Evolutionary conservation across 2,329 filamentous ascomycete genomes (phyloP), one percentile per base, ranked within the genome.

Genomic region (Fusarium tricinctum): DNA sequence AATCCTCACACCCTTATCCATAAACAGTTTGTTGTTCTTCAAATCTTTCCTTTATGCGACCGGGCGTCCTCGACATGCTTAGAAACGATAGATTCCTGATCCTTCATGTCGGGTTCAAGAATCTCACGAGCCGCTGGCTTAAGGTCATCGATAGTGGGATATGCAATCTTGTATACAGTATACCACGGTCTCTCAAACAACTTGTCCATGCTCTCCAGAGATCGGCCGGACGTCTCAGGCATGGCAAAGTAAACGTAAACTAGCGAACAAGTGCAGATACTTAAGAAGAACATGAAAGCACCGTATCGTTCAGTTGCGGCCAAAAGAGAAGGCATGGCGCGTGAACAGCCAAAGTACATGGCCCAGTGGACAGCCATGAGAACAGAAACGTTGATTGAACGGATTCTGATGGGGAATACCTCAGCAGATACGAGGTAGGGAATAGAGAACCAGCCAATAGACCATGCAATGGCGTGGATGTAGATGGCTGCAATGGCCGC

Each of bases 401-500:
- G 78, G 15, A 83, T 80, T 2, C 78, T 74, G 0, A 82, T 73
- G 1, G 81, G 81, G 32, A 83, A 82, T 1, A 83, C 78, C 67
- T 84, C 81, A 1, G 81, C 79, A 4, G 78, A 80, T n/a, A 83
- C 76, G 4, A 83, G 71, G 51, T 84, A 83, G 6, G 81, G 81
- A 15, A 83, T 80, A 0, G 76, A 78, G 62, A 83, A 83, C 80
- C 80, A 84, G 1, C 82, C 81, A n/a, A 84, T 79, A 0, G 80
- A 81, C 80, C 81, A 83, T 1, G 78, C 81, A 7, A 82, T 72
- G 10, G 81, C 81, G 17, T 79, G 78, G 20, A 83, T 49, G 64
- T 82, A 84, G 6, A 84, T 82, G 28, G 79, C 78, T 0, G 78
- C 79, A 32, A 83, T 82, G 1, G 81, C 79, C 2, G 75, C 80